Base-by-base conservation (phyloP, 1,284 basidiomycete species). In the Rhizopogon parksii region DNA sequence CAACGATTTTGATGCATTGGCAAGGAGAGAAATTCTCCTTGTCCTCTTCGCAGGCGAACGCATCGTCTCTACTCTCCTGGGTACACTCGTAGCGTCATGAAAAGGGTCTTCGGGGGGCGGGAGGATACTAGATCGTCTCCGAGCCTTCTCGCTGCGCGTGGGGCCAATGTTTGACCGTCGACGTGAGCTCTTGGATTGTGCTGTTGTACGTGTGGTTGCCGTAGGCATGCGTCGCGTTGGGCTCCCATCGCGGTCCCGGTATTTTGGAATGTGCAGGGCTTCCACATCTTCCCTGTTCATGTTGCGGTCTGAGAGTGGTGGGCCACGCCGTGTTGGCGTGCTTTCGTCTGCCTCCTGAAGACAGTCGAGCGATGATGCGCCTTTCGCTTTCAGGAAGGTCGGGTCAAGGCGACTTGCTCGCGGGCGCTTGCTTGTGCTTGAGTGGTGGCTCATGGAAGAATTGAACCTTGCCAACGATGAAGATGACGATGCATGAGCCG, bases 111-210 rank as follows among this genome's bases (percentile, higher is more conserved):
- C 63, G 11, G 80, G 77, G 37, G 82, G 73, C 57, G 83, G 78
- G 9, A 83, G 83, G 54, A 90, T 67, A 61, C 88, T 91, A 36
- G 88, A 89, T 49, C 88, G 75, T 54, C 87, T 72, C 56, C 87
- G 71, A 14, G 69, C 69, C 64, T 86, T 86, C 65, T 90, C 88
- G 54, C 70, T 75, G 24, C 87, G 79, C 61, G 83, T 60, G 11
- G 83, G 78, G 3, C 88, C 88, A 51, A 88, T 77, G 58, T 82
- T 83, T 25, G 88, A 91, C 46, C 83, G 77, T 54, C 88, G 73
- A 53, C 86, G 74, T 11, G 52, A 27, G 40, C 65, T 65, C 60
- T 72, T 78, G 48, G 56, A 63, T 30, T 63, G 61, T 15, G 68
- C 60, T 32, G 62, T 56, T 12, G 65, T 61, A 51, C 75, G 79